Evolutionary conservation across 176 grass and related monocot species (phyloP), one percentile per base, ranked within the genome.

Genomic region (Oryza glaberrima): DNA sequence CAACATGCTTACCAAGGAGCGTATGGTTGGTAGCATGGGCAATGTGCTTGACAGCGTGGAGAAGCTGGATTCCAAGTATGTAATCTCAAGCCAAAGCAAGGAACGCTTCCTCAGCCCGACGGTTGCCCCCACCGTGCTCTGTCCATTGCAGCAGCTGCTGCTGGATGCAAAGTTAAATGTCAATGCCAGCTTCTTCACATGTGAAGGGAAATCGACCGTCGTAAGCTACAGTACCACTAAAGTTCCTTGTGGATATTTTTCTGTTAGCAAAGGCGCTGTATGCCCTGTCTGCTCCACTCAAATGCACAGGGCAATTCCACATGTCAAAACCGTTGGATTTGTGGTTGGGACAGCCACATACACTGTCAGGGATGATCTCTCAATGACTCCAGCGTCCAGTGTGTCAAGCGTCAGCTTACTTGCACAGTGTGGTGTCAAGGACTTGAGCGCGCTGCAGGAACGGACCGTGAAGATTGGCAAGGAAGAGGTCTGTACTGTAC

Each of bases 1-100:
- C 65, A 61, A 25, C 25, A 28, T 87, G 66, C 65, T 87, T 1
- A 77, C 51, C 51, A 87, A 70, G 48, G 73, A 87, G 65, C 79
- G 51, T n/a, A 64, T 82, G 79, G 72, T 36, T 13, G 85, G 85
- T 49, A 49, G 79, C 14, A 70, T 87, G 5, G 73, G 52, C 1
- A 84, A 85, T 51, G 80, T 70, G 51, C 66, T 71, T 47, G 14
- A 25, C 49, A 88, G 73, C 23, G 2, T 88, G 51, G 35, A 77
- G 20, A 47, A 70, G 22, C 51, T 88, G 4, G 67, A 77, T 5
- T 1, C 28, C 28, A 77, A 88, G n/a, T 88, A 65, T 26, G 9
- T 69, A 17, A 13, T 68, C 20, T 43, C 82, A 56, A 25, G 6
- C 66, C 35, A 26, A 28, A 73, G 44, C 28, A 65, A 72, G 79